Evolutionary conservation across 257 asterid genomes (phyloP).

Genomic region (Plantago major): DNA sequence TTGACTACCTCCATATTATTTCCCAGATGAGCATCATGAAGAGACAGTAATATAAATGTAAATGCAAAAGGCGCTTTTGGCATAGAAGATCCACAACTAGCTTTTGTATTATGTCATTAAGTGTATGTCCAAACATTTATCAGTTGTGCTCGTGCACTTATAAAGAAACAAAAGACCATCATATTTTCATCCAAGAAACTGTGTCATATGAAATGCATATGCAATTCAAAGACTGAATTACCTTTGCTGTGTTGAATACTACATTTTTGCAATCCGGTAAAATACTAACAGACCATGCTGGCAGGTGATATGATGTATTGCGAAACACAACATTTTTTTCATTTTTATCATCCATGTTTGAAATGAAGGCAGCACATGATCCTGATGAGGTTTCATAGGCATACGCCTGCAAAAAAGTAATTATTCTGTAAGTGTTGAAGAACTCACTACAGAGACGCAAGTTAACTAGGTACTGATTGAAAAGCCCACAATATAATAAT

Average conservation of each 20-base stretch:
- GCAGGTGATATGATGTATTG: constrained; percentile 55
- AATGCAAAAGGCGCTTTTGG: background rate
- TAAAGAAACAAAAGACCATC: constrained; percentile 4
- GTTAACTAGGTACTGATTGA: too few species aligned
- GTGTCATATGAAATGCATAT: constrained; percentile 6
- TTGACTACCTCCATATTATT: constrained; percentile 5
- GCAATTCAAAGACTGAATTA: constrained; percentile 27
- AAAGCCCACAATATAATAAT: too few species aligned
- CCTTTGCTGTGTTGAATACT: constrained; percentile 89
- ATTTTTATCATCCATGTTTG: constrained; percentile 73
- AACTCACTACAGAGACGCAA: too few species aligned
- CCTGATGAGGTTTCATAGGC: constrained; percentile 67
- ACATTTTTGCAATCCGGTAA: constrained; percentile 82
- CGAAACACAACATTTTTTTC: constrained; percentile 55
- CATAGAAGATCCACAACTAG: constrained; percentile 8
- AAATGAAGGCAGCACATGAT: constrained; percentile 71
- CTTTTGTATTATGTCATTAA: background rate
- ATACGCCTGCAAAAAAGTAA: constrained; percentile 54
- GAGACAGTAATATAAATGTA: constrained; percentile 10
- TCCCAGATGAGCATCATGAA: background rate
- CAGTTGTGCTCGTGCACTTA: background rate
- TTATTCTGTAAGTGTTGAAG: background rate
- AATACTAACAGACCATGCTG: constrained; percentile 96
- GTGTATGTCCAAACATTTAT: background rate
- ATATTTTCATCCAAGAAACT: constrained; percentile 14